These are phyloP conservation scores for Globisporangium viniferum DNA, from an alignment of 352 stramenopile species.

Conservation along the genomic window DNA sequence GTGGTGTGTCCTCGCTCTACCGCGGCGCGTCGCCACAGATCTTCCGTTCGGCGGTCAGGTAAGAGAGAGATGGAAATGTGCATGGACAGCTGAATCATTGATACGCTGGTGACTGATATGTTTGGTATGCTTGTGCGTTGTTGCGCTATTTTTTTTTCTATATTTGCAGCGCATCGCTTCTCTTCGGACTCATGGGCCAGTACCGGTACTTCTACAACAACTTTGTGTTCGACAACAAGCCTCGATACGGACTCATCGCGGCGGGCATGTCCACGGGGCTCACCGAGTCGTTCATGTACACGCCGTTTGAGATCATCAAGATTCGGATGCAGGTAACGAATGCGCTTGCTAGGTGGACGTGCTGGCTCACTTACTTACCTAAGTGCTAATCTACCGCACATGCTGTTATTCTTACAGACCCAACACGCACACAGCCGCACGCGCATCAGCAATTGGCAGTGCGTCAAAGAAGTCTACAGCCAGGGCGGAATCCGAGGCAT, in stretches of 20 bases:
- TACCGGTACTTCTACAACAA: constrained; percentile 73
- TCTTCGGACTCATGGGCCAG: constrained; percentile 75
- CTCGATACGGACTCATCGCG: constrained; percentile 45
- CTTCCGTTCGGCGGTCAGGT: constrained; percentile 66
- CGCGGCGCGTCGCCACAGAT: constrained; percentile 65
- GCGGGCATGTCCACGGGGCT: constrained; percentile 58
- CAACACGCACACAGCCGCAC: constrained; percentile 48
- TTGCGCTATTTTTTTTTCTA: not conserved
- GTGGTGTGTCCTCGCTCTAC: constrained; percentile 57
- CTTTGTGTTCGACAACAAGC: constrained; percentile 50
- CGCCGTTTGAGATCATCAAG: constrained; percentile 73
- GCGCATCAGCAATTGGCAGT: constrained; percentile 73
- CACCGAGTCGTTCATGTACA: constrained; percentile 65
- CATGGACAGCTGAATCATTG: not conserved
- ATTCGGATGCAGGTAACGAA: constrained; percentile 53
- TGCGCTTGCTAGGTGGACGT: not conserved
- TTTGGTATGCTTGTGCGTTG: not conserved
- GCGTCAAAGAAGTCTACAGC: constrained; percentile 58
- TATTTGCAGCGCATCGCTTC: constrained; percentile 44
- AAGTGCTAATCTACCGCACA: not conserved
- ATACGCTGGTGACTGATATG: not conserved
- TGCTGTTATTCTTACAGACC: constrained; percentile 29
- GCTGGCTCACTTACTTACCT: too few species aligned
- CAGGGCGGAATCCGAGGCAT: constrained; percentile 62
- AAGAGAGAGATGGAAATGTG: constrained; percentile 1